Evolutionary conservation across 495 filamentous ascomycete species (phyloP), one percentile per base, ranked within the genome.

Genomic region (Neurospora sp.): DNA sequence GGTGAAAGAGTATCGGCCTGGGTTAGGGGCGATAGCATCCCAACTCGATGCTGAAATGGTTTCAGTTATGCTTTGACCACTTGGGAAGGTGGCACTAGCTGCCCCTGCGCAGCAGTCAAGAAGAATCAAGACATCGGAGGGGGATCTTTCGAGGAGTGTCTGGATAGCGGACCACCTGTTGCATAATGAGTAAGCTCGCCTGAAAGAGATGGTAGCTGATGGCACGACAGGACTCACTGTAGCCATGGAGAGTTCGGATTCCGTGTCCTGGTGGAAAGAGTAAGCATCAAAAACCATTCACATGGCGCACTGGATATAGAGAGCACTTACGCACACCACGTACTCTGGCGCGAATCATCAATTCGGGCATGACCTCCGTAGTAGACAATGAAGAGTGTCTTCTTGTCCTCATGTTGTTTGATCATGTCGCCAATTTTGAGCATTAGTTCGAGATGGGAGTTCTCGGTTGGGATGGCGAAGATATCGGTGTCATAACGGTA

Each of bases 361-460:
- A 87, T 88, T 27, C 80, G 78, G 7, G 85, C 86, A 76, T 88
- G 87, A 16, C 87, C 87, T 10, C 83, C 86, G 73, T 88, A 88
- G 74, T 89, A 89, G 10, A 88, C 79, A 10, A 88, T 76, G 71
- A 89, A 81, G 14, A 89, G 73, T 0, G 84, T 87, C 69, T 87
- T 84, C 37, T 76, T 79, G 18, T 81, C 78, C 54, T 88, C 84
- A 69, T 86, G 81, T n/a, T 85, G 79, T 73, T 86, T 83, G 70
- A 88, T 81, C 79, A 87, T 81, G 54, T 84, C 79, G 20, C 82
- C 82, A 37, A 87, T 78, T 74, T 84, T 84, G 54, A 83, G 75
- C 82, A 85, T 86, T 42, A 88, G 73, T 69, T 85, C 82, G 5
- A 85, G 80, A 70, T 88, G 85, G 39, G 87, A 78, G 72, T 84